Evolutionary conservation across 139 green algal species (phyloP).

Genomic region (Edaphochlamys debaryana): DNA sequence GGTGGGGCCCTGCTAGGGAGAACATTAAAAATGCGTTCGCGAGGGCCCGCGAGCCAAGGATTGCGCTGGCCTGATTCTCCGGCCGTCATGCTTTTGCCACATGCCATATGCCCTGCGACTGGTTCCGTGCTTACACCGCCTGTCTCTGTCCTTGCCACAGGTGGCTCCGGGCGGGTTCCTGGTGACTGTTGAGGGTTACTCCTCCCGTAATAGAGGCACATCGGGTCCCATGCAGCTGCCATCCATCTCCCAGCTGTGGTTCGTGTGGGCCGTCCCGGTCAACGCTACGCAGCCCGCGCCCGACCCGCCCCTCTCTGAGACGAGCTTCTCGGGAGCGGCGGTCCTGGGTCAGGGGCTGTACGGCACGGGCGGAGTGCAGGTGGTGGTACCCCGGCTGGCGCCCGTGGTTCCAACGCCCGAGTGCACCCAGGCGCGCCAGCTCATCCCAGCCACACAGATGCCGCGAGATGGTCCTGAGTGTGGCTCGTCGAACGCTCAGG

Average conservation of each 20-base stretch:
- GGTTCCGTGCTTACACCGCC: too few species aligned
- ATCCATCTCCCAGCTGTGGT: conserved; percentile 14
- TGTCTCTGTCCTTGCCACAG: too few species aligned
- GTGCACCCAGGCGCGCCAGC: not conserved
- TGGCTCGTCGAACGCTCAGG: not conserved
- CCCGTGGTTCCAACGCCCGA: not conserved
- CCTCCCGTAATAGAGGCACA: not conserved
- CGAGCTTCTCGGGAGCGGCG: not conserved
- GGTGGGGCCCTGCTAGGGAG: too few species aligned
- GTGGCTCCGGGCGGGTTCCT: conserved; percentile 19
- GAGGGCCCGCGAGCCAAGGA: too few species aligned
- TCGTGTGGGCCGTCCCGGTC: conserved; percentile 19
- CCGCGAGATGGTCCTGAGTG: conserved; percentile 6
- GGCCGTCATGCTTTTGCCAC: too few species aligned
- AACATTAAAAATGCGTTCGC: too few species aligned
- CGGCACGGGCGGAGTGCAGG: not conserved
- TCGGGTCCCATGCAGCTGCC: not conserved
- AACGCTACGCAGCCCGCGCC: not conserved
- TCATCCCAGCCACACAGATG: not conserved
- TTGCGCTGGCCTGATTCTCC: too few species aligned
- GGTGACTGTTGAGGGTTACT: not conserved
- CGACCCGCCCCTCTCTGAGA: not conserved
- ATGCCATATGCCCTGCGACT: too few species aligned
- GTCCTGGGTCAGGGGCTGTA: not conserved
- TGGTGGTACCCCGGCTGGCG: not conserved